Evolutionary conservation across 2,329 filamentous ascomycete genomes (phyloP), one percentile per base, ranked within the genome.

Genomic region (Teratosphaeria epicoccoides): DNA sequence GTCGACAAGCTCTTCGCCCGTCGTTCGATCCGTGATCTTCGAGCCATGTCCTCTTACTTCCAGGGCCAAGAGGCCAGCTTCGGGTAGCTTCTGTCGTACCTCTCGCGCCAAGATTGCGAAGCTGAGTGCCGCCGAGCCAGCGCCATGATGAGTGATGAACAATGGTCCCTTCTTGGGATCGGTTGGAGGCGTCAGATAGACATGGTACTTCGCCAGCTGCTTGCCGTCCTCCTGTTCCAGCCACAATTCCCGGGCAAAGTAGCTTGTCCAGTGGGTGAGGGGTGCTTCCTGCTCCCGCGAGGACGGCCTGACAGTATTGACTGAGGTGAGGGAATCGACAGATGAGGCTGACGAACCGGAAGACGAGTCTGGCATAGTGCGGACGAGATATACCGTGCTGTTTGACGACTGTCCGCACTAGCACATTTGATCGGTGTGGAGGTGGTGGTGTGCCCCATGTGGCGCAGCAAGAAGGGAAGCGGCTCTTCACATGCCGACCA

Each of bases 121-220:
- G 2, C 89, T 95, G 53, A 97, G 79, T 6, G 87, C 94, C 0
- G 90, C 95, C 3, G 90, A 95, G 14, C 93, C 93, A 40, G 88
- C 93, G 37, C 93, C 93, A 70, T 98, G 93, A 66, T 98, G 93
- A 71, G 87, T 88, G 54, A 97, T 85, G 68, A 98, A 90, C 4
- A 98, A 75, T 0, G 91, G 89, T 0, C 85, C 87, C 55, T 78
- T 82, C 43, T 78, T 77, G 14, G 57, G 40, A 7, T 73, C 66
- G 1, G 67, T 64, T 1, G 91, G 90, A 0, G 89, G 88, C 20
- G 83, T 95, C 43, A 97, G 76, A 68, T 97, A 97, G 52, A 81
- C 87, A 73, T 98, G 93, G 65, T 90, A 85, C 49, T 76, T 80
- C 43, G 88, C 79, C 22, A 71, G 67, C 33, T 71, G 26, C 57